Evolutionary conservation across 2,329 filamentous ascomycete genomes (phyloP).

Genomic region (Zalaria obscura): DNA sequence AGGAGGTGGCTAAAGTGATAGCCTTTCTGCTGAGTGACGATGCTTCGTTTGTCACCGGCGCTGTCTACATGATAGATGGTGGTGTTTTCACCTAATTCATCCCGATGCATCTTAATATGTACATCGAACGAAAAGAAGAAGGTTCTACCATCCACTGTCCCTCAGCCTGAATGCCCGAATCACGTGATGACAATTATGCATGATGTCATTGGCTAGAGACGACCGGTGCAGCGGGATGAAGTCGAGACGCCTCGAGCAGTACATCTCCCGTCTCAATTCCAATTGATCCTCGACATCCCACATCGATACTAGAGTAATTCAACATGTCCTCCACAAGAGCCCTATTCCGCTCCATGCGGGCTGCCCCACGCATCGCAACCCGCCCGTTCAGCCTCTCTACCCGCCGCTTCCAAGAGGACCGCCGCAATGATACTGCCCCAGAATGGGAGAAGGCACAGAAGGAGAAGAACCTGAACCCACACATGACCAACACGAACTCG

Average conservation of each 20-base stretch:
- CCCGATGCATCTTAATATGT: too few species aligned
- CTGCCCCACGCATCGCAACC: slow-evolving; percentile 18
- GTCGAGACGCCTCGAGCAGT: too few species aligned
- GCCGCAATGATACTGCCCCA: slow-evolving; percentile 37
- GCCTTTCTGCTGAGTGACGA: slow-evolving; percentile 34
- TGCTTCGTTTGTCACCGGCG: slow-evolving; percentile 31
- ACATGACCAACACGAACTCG: slow-evolving; percentile 50
- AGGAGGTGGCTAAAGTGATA: slow-evolving; percentile 29
- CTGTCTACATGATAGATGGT: slow-evolving; percentile 10
- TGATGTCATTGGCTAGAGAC: too few species aligned
- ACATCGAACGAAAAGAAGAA: too few species aligned
- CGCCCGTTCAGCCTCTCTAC: slow-evolving; percentile 24
- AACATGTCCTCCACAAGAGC: slow-evolving; percentile 34
- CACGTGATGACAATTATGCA: too few species aligned
- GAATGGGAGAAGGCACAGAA: slow-evolving; percentile 42
- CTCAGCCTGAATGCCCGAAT: too few species aligned
- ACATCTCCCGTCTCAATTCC: too few species aligned
- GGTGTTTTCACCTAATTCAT: too few species aligned
- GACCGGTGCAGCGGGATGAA: too few species aligned
- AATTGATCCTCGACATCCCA: too few species aligned
- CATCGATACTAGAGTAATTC: slow-evolving; percentile 1
- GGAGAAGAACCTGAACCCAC: slow-evolving; percentile 44
- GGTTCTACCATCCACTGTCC: too few species aligned
- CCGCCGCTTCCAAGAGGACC: slow-evolving; percentile 29
- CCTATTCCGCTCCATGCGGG: slow-evolving; percentile 29